Evolutionary conservation across 192 early-diverging fungal genomes (phyloP).

Genomic region (Haplosporangium gracile): DNA sequence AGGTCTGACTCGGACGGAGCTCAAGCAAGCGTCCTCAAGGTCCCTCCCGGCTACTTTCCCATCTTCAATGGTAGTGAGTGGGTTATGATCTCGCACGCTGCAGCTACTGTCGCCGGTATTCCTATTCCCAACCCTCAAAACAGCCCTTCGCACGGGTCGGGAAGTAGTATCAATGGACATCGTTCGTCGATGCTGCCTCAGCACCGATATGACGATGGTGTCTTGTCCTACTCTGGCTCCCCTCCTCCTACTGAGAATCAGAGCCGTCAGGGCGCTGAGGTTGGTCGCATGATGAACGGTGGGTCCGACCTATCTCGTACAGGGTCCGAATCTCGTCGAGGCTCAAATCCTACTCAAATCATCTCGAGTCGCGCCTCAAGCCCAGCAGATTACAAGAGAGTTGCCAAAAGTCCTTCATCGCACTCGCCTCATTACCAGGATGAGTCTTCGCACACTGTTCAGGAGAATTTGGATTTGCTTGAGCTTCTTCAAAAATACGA

Average conservation of each 20-base stretch:
- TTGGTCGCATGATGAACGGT: background rate
- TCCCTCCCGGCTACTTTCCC: slow-evolving; percentile 51
- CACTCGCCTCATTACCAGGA: slow-evolving; percentile 30
- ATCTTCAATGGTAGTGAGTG: slow-evolving; percentile 52
- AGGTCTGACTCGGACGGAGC: slow-evolving; percentile 31
- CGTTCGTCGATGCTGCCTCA: slow-evolving; percentile 12
- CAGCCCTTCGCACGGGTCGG: slow-evolving; percentile 26
- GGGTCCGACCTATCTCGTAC: slow-evolving; percentile 28
- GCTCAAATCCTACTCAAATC: slow-evolving; percentile 18
- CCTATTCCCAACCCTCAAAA: slow-evolving; percentile 39
- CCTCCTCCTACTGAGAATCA: slow-evolving; percentile 14
- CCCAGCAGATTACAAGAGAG: slow-evolving; percentile 29
- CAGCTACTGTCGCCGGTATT: slow-evolving; percentile 37
- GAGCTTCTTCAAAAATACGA: slow-evolving; percentile 51
- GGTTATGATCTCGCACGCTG: slow-evolving; percentile 46
- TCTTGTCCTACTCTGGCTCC: slow-evolving; percentile 2
- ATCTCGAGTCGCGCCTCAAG: slow-evolving; percentile 35
- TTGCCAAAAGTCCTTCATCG: slow-evolving; percentile 29
- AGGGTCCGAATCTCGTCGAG: slow-evolving; percentile 42
- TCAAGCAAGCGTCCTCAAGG: slow-evolving; percentile 41
- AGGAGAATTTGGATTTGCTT: slow-evolving; percentile 46
- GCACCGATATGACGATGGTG: slow-evolving; percentile 18
- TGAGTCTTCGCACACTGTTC: slow-evolving; percentile 31
- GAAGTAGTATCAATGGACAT: background rate
- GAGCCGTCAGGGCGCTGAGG: slow-evolving; percentile 32